A percentile compares a stretch with the other conserved stretches of the same genome.
Evolutionary conservation across 1,139 yeast species (phyloP).

Genomic region (Candida sp.): DNA sequence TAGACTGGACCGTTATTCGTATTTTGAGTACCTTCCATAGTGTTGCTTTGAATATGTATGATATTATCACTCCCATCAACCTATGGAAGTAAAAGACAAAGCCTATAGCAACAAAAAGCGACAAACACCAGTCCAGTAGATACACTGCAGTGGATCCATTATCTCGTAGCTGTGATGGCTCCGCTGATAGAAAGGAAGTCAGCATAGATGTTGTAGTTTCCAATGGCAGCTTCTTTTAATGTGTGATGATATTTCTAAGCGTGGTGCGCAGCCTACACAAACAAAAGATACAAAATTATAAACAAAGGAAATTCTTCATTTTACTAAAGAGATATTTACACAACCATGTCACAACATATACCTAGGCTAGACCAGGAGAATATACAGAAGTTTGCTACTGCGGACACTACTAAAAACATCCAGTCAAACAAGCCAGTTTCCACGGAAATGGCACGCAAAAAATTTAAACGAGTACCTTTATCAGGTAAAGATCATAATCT

Average conservation of each 20-base stretch:
- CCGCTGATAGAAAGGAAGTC: not conserved
- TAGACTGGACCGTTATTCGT: constrained; percentile 63
- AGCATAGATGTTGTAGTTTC: not conserved
- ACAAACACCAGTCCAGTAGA: constrained; percentile 75
- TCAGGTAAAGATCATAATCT: constrained; percentile 48
- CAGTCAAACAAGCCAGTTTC: not conserved
- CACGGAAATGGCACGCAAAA: not conserved
- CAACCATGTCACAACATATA: not conserved
- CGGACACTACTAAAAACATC: not conserved
- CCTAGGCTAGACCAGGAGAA: constrained; percentile 2
- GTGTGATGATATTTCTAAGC: not conserved
- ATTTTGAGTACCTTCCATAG: constrained; percentile 64
- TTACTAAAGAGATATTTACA: not conserved
- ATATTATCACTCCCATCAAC: constrained; percentile 58
- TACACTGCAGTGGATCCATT: constrained; percentile 73
- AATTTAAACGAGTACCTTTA: constrained; percentile 35
- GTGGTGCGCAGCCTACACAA: not conserved
- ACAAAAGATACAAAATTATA: not conserved
- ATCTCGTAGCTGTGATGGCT: constrained; percentile 4
- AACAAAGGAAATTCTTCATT: not conserved
- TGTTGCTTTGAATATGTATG: constrained; percentile 46
- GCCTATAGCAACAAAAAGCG: constrained; percentile 58
- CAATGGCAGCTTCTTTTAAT: not conserved
- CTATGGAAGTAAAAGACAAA: constrained; percentile 78
- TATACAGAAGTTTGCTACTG: not conserved